Evolutionary conservation across 768 basidiomycete genomes (phyloP).

Genomic region (Termitomyces sp.): DNA sequence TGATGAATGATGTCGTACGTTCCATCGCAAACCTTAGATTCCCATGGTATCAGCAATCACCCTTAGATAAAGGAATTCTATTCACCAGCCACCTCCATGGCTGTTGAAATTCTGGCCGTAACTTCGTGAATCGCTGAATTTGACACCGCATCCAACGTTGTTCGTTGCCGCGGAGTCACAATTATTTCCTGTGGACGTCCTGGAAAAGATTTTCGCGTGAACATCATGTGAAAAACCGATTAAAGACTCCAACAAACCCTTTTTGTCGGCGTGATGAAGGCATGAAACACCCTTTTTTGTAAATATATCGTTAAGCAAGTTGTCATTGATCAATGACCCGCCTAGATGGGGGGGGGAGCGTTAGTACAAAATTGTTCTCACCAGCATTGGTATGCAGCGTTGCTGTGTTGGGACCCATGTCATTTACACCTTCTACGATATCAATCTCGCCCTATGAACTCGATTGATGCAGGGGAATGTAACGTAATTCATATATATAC

Average conservation of each 20-base stretch:
- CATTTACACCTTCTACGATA: slow-evolving; percentile 36
- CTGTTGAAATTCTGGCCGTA: slow-evolving; percentile 55
- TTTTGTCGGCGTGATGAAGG: slow-evolving; percentile 36
- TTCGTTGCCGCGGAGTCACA: slow-evolving; percentile 43
- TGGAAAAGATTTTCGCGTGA: slow-evolving; percentile 10
- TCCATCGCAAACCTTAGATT: slow-evolving; percentile 56
- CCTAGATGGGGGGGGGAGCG: slow-evolving; percentile 37
- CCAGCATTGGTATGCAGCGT: slow-evolving; percentile 32
- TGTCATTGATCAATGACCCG: neutral
- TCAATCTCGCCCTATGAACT: slow-evolving; percentile 40
- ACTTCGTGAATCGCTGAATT: slow-evolving; percentile 32
- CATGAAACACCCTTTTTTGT: slow-evolving; percentile 46
- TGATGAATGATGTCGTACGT: slow-evolving; percentile 50
- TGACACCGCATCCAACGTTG: slow-evolving; percentile 58
- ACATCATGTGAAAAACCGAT: neutral
- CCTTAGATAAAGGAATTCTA: neutral
- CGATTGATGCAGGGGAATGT: neutral
- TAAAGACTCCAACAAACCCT: slow-evolving; percentile 28
- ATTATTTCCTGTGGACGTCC: slow-evolving; percentile 33
- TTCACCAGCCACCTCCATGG: slow-evolving; percentile 58
- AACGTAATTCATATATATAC: slow-evolving; percentile 14
- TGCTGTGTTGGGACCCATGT: slow-evolving; percentile 29
- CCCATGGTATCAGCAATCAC: neutral
- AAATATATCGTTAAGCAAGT: neutral
- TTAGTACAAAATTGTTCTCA: slow-evolving; percentile 39